Evolutionary conservation across 2,329 filamentous ascomycete genomes (phyloP), one percentile per base, ranked within the genome.

Genomic region (Pseudogymnoascus sp.): DNA sequence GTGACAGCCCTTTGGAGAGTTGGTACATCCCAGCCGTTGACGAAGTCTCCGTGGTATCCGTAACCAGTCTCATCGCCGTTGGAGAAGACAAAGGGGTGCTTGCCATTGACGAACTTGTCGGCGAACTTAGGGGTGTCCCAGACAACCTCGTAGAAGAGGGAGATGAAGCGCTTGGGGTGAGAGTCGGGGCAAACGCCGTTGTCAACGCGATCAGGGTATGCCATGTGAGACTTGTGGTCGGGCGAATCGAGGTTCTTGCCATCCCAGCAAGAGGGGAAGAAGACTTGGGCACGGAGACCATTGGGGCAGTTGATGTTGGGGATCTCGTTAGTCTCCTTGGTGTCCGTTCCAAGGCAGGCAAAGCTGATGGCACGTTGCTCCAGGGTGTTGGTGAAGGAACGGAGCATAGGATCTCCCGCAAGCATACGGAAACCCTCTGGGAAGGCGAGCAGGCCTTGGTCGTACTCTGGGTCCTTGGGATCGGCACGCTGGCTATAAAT

Each of bases 401-500:
- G 81, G 66, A 78, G 77, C 64, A 71, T 75, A 1, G 82, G 77
- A 67, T 86, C 78, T 36, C 87, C 87, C 4, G 85, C 84, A 34
- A 89, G 62, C 85, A 90, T 89, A 61, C 85, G 83, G 68, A 89
- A 85, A 61, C 80, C 84, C 16, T 78, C 72, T 0, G 85, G 87
- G 69, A 87, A 89, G 2, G 85, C 82, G 31, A 79, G 74, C 5
- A 86, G 76, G n/a, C 79, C 78, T 60, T 81, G 78, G 16, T 76
- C 72, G 66, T 77, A 73, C 42, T 73, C 70, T 5, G 73, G 72
- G 50, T 77, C 76, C 2, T 69, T 71, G 56, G 70, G 66, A 66
- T 78, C 76, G 42, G 73, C 70, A 63, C 82, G 74, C 67, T 81
- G 76, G 40, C 74, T 74, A 62, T 25, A 53, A 36, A 36, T 31